Percentiles rank a stretch among this genome's conserved stretches.
These are phyloP conservation scores for Thamnidium elegans DNA, from an alignment of 192 early-diverging fungal species.

Conservation along the genomic window DNA sequence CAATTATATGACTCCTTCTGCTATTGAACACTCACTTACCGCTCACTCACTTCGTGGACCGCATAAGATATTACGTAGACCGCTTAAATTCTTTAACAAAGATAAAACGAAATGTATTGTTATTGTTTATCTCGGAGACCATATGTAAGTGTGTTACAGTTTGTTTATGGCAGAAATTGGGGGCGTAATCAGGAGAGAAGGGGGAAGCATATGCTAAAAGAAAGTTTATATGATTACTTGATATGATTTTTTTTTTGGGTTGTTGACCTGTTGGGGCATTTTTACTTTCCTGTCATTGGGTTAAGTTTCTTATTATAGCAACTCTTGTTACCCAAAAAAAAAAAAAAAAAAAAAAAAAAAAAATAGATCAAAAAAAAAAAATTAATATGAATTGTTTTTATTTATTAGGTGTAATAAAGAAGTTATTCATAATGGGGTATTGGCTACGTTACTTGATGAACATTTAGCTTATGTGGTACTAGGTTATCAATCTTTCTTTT, in stretches of 20 bases:
- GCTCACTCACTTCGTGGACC: conserved; percentile 47
- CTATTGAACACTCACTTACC: conserved; percentile 31
- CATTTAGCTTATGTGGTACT: conserved; percentile 37
- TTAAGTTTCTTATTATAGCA: no score
- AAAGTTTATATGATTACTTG: neutral
- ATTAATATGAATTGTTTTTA: neutral
- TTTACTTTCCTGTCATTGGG: no score
- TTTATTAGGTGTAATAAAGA: conserved; percentile 56
- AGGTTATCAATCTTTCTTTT: neutral
- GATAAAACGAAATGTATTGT: conserved; percentile 49
- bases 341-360: no score
- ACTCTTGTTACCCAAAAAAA: no score
- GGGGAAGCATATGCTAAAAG: neutral
- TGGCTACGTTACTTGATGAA: conserved; percentile 38
- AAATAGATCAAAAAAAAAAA: neutral
- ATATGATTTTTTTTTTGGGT: neutral
- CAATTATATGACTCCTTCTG: conserved; percentile 25
- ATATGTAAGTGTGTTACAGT: conserved; percentile 33
- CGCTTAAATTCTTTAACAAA: conserved; percentile 50
- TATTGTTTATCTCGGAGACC: conserved; percentile 65
- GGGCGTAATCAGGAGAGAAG: no score
- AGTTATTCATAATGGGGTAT: conserved; percentile 74
- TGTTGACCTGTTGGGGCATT: no score
- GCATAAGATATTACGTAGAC: conserved; percentile 49
- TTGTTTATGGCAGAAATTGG: neutral